Evolutionary conservation across 1,139 yeast genomes (phyloP).

Genomic region (Yamadazyma trypodendri): DNA sequence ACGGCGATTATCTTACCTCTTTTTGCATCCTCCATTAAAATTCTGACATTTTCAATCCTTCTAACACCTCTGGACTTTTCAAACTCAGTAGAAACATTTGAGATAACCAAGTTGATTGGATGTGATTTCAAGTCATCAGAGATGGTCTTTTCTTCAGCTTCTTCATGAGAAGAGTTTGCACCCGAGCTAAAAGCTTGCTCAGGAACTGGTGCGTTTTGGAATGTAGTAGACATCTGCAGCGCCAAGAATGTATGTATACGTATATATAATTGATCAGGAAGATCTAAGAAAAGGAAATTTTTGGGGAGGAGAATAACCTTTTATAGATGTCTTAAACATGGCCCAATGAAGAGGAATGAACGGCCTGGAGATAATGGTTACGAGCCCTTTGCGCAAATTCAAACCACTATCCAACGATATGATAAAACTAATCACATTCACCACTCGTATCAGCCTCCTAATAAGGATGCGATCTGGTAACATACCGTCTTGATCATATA

Average conservation of each 20-base stretch:
- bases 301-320: no score
- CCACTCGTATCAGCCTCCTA: neutral
- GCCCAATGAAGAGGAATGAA: neutral
- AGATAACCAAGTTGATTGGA: constrained; percentile 8
- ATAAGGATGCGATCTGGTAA: no score
- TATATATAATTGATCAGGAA: no score
- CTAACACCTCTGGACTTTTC: constrained; percentile 25
- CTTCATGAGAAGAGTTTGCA: neutral
- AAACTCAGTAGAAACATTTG: constrained; percentile 6
- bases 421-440: neutral
- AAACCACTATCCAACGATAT: no score
- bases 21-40: constrained; percentile 17
- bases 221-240: neutral
- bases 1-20: constrained; percentile 9
- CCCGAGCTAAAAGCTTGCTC: neutral
- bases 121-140: constrained; percentile 2
- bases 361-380: neutral
- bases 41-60: constrained; percentile 25
- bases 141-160: neutral
- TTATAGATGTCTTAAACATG: neutral
- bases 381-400: neutral
- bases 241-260: no score
- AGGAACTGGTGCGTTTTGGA: neutral
- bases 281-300: no score
- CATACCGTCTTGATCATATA: no score